Percentiles rank a stretch among this genome's conserved stretches.
phyloP scores from a whole-genome alignment of 2,329 filamentous ascomycete species.

The Colletotrichum sp. region DNA sequence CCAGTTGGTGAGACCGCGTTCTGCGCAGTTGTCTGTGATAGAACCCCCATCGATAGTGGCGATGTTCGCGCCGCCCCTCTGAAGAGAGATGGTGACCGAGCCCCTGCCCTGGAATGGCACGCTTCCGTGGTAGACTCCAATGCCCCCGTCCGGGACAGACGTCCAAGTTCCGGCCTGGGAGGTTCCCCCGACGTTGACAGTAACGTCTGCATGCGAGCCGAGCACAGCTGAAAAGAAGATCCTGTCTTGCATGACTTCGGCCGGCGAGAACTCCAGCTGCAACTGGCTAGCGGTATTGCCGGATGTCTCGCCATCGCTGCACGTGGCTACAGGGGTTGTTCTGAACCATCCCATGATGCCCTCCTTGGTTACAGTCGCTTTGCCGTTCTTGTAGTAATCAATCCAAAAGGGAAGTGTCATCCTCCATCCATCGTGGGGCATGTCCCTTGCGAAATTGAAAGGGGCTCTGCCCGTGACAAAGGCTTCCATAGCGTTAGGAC shows the following conservation, averaged over 20 bases:
- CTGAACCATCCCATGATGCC: conserved; percentile 36
- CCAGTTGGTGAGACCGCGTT: conserved; percentile 1
- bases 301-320: conserved; percentile 31
- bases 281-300: conserved; percentile 31
- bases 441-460: conserved; percentile 48
- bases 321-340: conserved; percentile 23
- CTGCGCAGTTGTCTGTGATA: neutral
- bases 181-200: conserved; percentile 28
- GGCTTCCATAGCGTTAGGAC: conserved; percentile 31
- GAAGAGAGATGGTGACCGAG: conserved; percentile 33
- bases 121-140: conserved; percentile 34
- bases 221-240: conserved; percentile 30
- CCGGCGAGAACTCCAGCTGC: conserved; percentile 25
- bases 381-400: conserved; percentile 49
- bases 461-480: conserved; percentile 35
- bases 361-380: conserved; percentile 30
- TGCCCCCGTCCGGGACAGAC: neutral
- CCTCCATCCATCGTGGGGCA: conserved; percentile 56
- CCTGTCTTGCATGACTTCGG: conserved; percentile 9
- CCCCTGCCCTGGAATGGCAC: conserved; percentile 19
- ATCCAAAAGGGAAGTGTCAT: conserved; percentile 54
- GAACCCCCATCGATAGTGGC: neutral
- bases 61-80: conserved; percentile 13
- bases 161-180: neutral
- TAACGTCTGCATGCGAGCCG: conserved; percentile 23